Evolutionary conservation across 176 grass and related monocot species (phyloP), one percentile per base, ranked within the genome.

Genomic region (Oropetium thomaeum): DNA sequence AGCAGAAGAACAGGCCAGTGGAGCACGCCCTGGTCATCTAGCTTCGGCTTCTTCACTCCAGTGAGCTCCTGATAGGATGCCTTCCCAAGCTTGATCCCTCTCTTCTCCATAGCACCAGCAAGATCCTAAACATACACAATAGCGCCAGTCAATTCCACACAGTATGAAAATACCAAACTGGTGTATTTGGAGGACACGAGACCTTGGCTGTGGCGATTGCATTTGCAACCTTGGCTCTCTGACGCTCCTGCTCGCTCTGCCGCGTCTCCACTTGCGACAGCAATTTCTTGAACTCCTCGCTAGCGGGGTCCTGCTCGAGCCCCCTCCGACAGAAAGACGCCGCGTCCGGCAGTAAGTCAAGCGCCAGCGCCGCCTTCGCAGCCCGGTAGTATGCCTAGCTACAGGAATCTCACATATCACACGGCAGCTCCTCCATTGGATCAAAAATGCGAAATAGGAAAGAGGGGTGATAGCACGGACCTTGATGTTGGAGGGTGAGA

Each of bases 1-100:
- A 98, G 91, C 39, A 95, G 69, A 79, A 95, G 71, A 77, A 98
- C 87, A 4, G 96, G 86, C 91, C 96, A 95, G 73, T 94, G 96
- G 67, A 98, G 84, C 88, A 94, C 51, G 4, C 82, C 68, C 23
- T 83, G 81, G 59, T 77, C 75, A 79, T 98, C 96, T 58, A 98
- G 35, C 35, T 58, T 75, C 15, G 84, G 91, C 76, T 94, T 94
- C 71, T 84, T 85, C 17, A 86, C 30, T 44, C 95, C 91, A 1
- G 89, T 94, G 0, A 92, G 69, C n/a, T 95, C 89, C 69, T 94
- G 88, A 74, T 84, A 98, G 3, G 27, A 30, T 42, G 84, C 83
- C 79, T 92, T 89, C 59, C 95, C 89, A 47, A 94, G 53, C 60
- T 65, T 90, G 44, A 98, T 31, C 33, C 68, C 86, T 83, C 89